Evolutionary conservation across 345 rosid species (phyloP).

Genomic region (Ailanthus altissimus): DNA sequence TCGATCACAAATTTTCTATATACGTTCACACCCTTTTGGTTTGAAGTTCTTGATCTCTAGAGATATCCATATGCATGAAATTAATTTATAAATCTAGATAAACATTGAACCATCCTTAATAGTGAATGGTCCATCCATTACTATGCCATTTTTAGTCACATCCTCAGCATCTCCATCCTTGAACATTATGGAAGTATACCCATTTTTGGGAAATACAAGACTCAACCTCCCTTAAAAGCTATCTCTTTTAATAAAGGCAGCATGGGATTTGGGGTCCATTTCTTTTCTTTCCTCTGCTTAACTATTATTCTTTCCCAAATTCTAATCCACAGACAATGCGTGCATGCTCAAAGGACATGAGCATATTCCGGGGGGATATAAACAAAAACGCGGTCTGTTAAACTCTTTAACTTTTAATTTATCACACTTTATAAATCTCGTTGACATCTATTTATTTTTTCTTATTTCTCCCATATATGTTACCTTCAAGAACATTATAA

Average conservation of each 20-base stretch:
- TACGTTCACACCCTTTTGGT: not conserved
- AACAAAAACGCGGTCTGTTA: not conserved
- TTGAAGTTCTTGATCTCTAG: not conserved
- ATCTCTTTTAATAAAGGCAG: not conserved
- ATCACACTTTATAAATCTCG: not conserved
- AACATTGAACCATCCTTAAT: not conserved
- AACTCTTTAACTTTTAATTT: not conserved
- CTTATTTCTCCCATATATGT: not conserved
- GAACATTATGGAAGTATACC: not conserved
- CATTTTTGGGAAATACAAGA: not conserved
- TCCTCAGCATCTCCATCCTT: not conserved
- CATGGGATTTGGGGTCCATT: conserved; percentile 9
- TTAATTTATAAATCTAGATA: not conserved
- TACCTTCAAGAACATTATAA: too few species aligned
- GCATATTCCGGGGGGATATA: not conserved
- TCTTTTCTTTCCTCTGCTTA: not conserved
- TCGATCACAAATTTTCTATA: not conserved
- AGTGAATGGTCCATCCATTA: not conserved
- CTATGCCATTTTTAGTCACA: not conserved
- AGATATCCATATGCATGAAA: too few species aligned
- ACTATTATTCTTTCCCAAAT: not conserved
- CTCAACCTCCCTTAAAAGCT: not conserved
- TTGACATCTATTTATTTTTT: not conserved
- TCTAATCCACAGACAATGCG: not conserved
- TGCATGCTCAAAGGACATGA: not conserved